Evolutionary conservation across 2,329 filamentous ascomycete genomes (phyloP).

Genomic region (Diaporthe caulivora): DNA sequence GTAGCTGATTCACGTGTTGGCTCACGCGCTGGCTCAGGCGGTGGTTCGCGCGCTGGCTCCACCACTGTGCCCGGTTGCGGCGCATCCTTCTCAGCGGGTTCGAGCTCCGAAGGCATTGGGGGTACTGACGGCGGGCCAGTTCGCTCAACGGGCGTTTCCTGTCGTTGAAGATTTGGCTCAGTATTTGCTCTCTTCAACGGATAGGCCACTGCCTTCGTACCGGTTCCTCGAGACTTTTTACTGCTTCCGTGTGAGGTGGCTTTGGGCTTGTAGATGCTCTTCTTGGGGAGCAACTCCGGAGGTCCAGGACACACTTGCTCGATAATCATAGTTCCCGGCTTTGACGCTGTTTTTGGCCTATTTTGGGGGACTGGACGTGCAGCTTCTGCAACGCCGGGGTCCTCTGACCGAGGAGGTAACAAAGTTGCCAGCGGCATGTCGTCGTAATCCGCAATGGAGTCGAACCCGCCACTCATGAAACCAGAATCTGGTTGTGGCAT

Average conservation of each 20-base stretch:
- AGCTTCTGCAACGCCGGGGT: constrained; percentile 16
- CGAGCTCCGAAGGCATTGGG: constrained; percentile 22
- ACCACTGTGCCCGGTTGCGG: neutral
- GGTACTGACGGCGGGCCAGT: constrained; percentile 31
- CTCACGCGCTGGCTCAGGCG: neutral
- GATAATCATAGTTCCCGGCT: constrained; percentile 45
- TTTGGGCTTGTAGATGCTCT: constrained; percentile 56
- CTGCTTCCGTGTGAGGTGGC: constrained; percentile 30
- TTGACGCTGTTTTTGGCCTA: constrained; percentile 17
- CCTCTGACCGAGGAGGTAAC: constrained; percentile 43
- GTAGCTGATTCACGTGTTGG: neutral
- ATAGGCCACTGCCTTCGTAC: constrained; percentile 35
- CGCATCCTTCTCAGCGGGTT: neutral
- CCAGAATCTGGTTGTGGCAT: constrained; percentile 78
- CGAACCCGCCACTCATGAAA: constrained; percentile 84
- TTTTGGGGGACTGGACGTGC: constrained; percentile 16
- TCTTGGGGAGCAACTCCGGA: constrained; percentile 56
- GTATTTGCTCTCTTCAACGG: constrained; percentile 42
- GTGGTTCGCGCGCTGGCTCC: neutral
- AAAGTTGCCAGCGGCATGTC: constrained; percentile 57
- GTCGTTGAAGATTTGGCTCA: constrained; percentile 40
- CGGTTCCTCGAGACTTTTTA: constrained; percentile 37
- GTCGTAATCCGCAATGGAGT: constrained; percentile 77
- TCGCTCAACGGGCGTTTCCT: constrained; percentile 29
- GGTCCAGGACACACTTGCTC: constrained; percentile 58